Evolutionary conservation across 257 asterid species (phyloP).

Genomic region (Nicotiana tomentosiformis): DNA sequence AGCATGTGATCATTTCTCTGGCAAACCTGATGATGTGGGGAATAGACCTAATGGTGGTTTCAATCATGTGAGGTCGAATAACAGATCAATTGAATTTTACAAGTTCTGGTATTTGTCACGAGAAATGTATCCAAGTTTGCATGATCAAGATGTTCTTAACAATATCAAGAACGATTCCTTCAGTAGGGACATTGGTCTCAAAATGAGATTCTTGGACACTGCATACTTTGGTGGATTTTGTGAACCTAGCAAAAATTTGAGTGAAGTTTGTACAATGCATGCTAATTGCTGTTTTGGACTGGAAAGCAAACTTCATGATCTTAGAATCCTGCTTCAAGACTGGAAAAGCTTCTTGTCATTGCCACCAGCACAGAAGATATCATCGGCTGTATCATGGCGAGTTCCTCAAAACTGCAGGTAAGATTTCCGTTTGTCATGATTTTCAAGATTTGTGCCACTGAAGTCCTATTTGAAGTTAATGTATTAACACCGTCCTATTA

Average conservation of each 20-base stretch:
- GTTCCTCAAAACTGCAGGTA: constrained; percentile 84
- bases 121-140: constrained; percentile 24
- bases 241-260: constrained; percentile 43
- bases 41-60: constrained; percentile 55
- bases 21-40: constrained; percentile 17
- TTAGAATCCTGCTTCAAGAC: constrained; percentile 38
- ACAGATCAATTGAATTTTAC: constrained; percentile 37
- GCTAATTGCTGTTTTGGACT: constrained; percentile 63
- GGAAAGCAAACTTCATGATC: constrained; percentile 48
- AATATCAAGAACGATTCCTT: constrained; percentile 34
- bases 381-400: constrained; percentile 39
- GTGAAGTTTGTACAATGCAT: constrained; percentile 51
- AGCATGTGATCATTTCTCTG: constrained; percentile 32
- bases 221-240: constrained; percentile 57
- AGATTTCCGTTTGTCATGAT: constrained; percentile 1
- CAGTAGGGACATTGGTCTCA: constrained; percentile 28
- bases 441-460: not conserved
- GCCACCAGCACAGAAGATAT: constrained; percentile 14
- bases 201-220: constrained; percentile 46
- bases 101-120: constrained; percentile 46
- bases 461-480: not conserved
- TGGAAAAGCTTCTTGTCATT: constrained; percentile 40
- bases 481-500: not conserved
- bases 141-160: constrained; percentile 57
- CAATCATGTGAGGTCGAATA: constrained; percentile 34